These are phyloP conservation scores for Amaranthus palmeri DNA, from an alignment of 148 eudicot genomes.

Conservation along the genomic window DNA sequence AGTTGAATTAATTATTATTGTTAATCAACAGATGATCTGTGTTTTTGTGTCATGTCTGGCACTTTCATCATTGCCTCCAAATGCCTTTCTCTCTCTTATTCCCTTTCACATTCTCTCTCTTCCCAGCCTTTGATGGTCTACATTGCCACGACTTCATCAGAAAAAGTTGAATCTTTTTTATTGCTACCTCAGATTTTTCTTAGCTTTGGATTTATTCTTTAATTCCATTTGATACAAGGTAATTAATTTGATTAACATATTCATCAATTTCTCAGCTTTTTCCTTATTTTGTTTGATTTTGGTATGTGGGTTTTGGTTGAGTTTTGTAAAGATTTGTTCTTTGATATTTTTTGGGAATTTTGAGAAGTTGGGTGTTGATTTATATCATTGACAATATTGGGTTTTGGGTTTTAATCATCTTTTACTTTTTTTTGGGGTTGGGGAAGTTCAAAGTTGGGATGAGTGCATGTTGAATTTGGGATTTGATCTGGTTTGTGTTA, in stretches of 20 bases:
- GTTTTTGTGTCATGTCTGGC: conserved; percentile 53
- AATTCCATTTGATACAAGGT: conserved; percentile 17
- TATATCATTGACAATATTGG: not conserved
- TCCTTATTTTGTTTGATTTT: conserved; percentile 17
- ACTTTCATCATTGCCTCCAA: conserved; percentile 60
- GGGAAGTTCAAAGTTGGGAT: not conserved
- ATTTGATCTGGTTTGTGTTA: conserved; percentile 19
- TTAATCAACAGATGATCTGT: conserved; percentile 19
- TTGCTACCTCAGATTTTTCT: conserved; percentile 9
- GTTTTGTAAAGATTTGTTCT: not conserved
- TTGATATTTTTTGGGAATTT: not conserved
- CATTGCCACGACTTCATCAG: conserved; percentile 12
- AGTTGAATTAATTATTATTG: not conserved
- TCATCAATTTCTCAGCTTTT: conserved; percentile 7
- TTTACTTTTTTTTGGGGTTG: conserved; percentile 5
- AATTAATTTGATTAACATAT: too few species aligned
- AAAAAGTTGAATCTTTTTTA: conserved; percentile 9
- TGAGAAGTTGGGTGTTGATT: not conserved
- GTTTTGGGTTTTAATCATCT: not conserved
- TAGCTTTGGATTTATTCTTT: conserved; percentile 16
- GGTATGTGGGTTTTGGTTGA: conserved; percentile 17
- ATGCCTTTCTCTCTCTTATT: conserved; percentile 26
- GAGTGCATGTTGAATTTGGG: not conserved
- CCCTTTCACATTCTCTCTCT: conserved; percentile 19
- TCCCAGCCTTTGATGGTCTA: conserved; percentile 6